Percentiles rank a stretch among this genome's conserved stretches.
These are phyloP conservation scores for Pleurostoma richardsiae DNA, from an alignment of 2,329 filamentous ascomycete species.

Conservation along the genomic window DNA sequence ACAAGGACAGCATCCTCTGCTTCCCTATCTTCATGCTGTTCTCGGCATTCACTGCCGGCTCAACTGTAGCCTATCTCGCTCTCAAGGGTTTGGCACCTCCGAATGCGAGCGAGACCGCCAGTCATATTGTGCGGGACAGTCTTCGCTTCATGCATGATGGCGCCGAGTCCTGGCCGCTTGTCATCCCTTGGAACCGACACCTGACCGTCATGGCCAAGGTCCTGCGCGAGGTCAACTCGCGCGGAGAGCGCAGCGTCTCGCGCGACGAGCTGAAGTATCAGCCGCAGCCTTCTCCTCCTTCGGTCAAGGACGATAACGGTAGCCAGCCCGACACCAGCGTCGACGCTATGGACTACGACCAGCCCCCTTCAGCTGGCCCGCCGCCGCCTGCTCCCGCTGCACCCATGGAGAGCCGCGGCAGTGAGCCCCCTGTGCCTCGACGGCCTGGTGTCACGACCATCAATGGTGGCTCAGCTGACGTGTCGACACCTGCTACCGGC, in stretches of 20 bases:
- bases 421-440: conserved; percentile 46
- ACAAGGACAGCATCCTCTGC: conserved; percentile 54
- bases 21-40: conserved; percentile 62
- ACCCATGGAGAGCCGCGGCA: conserved; percentile 36
- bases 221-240: conserved; percentile 45
- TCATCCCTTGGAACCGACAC: conserved; percentile 55
- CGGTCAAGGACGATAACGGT: conserved; percentile 48
- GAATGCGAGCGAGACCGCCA: conserved; percentile 52
- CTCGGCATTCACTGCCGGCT: conserved; percentile 55
- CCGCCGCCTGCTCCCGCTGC: conserved; percentile 19
- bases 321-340: conserved; percentile 51
- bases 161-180: conserved; percentile 54
- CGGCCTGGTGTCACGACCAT: conserved; percentile 54
- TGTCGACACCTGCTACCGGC: conserved; percentile 39
- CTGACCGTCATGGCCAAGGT: conserved; percentile 58
- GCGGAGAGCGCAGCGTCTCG: conserved; percentile 21
- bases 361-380: conserved; percentile 26
- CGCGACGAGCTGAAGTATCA: conserved; percentile 28
- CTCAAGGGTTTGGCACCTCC: conserved; percentile 54
- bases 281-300: conserved; percentile 27
- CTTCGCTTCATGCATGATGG: conserved; percentile 55
- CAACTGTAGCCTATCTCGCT: conserved; percentile 57
- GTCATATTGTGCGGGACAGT: conserved; percentile 52
- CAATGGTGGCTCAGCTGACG: conserved; percentile 48
- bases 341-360: conserved; percentile 55